Conservation (phyloP, 306 rosid species). For the Senna tora region DNA sequence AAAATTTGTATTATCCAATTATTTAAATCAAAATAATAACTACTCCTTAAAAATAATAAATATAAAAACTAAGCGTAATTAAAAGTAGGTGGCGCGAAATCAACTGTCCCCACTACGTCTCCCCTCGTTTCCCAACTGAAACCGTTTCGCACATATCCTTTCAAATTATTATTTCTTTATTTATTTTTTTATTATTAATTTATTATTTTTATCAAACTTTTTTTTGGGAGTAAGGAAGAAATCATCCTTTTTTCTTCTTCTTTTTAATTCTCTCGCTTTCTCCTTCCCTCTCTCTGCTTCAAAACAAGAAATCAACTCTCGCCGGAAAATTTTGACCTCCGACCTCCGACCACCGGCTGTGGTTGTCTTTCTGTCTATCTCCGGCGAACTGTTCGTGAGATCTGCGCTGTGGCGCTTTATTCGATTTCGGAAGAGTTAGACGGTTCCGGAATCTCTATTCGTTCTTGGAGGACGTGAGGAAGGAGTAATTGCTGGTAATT, state of each 20-base stretch:
- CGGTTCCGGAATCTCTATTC: neutral
- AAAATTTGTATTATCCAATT: neutral
- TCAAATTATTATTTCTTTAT: constrained; percentile 1
- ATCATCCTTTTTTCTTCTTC: neutral
- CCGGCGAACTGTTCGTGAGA: constrained; percentile 18
- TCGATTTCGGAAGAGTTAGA: constrained; percentile 7
- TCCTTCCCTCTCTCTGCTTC: constrained; percentile 26
- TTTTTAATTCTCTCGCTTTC: neutral
- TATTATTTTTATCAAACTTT: neutral
- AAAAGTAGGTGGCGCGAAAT: constrained; percentile 73
- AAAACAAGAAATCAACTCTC: constrained; percentile 9
- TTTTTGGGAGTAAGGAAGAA: neutral
- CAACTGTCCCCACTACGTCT: constrained; percentile 31
- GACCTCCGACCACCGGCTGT: constrained; percentile 25
- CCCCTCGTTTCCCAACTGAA: constrained; percentile 46
- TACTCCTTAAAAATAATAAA: too few species aligned
- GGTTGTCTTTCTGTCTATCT: neutral
- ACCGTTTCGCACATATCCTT: constrained; percentile 42
- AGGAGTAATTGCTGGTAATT: constrained; percentile 2
- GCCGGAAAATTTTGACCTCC: constrained; percentile 38
- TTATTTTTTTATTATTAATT: neutral
- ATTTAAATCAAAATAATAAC: constrained; percentile 6
- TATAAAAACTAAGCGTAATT: neutral
- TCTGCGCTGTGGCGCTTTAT: neutral
- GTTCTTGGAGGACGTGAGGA: constrained; percentile 4